Evolutionary conservation across 140 eudicot genomes (phyloP).

Genomic region (Anethum foeniculum): DNA sequence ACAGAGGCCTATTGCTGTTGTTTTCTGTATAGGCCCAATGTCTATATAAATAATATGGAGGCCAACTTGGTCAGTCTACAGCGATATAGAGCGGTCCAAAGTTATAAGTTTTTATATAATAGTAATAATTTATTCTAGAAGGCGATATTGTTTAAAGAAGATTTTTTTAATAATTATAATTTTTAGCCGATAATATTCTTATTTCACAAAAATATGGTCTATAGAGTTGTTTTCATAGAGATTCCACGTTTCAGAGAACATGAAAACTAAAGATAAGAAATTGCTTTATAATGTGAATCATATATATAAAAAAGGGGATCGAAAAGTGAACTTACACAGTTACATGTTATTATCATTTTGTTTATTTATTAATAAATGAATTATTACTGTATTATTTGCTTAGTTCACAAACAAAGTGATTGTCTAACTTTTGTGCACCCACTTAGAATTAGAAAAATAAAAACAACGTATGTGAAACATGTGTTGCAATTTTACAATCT

Average conservation of each 20-base stretch:
- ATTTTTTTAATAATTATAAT: too few relatives aligned
- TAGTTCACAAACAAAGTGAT: constrained; percentile 1
- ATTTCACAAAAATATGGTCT: neutral
- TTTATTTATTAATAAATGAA: neutral
- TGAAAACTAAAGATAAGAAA: neutral
- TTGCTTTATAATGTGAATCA: neutral
- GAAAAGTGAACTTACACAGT: neutral
- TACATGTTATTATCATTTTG: neutral
- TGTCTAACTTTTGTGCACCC: neutral
- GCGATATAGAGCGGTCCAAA: neutral
- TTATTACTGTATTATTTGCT: neutral
- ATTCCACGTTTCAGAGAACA: neutral
- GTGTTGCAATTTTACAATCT: neutral
- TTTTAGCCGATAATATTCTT: neutral
- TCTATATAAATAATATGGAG: neutral
- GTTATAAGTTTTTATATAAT: neutral
- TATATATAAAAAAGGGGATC: neutral
- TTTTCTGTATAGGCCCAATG: neutral
- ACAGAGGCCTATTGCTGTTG: neutral
- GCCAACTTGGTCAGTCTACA: neutral
- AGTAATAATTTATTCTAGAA: too few relatives aligned
- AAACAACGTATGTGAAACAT: neutral
- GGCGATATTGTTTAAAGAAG: too few relatives aligned
- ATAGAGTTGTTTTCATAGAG: neutral
- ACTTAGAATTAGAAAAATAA: neutral